Conservation (phyloP, 208 protist species). For the Leishmania guyanensis region DNA sequence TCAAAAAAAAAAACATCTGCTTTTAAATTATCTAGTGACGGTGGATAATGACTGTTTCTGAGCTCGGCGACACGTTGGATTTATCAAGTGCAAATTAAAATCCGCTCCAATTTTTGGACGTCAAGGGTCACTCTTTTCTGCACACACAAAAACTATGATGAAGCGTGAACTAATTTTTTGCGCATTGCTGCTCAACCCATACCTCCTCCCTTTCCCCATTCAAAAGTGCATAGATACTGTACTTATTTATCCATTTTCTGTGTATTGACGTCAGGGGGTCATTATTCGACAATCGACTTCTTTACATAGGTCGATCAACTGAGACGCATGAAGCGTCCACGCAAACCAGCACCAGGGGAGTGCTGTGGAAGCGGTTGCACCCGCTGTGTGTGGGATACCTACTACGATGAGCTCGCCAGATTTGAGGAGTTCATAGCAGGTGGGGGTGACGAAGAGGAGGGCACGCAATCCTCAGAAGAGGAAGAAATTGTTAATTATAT, state of each 20-base stretch:
- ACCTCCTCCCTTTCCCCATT: slow-evolving; percentile 4
- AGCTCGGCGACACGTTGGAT: neutral
- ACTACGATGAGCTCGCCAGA: slow-evolving; percentile 77
- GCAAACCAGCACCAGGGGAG: slow-evolving; percentile 71
- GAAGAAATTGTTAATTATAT: slow-evolving; percentile 50
- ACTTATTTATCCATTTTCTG: slow-evolving; percentile 16
- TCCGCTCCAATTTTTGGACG: neutral
- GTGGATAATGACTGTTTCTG: neutral
- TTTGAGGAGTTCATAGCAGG: slow-evolving; percentile 46
- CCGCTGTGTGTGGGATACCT: slow-evolving; percentile 90
- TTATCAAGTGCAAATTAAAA: neutral
- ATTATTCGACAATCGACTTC: neutral
- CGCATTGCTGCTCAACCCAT: neutral
- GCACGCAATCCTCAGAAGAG: slow-evolving; percentile 19
- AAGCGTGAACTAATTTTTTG: no score
- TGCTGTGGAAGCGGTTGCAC: slow-evolving; percentile 89
- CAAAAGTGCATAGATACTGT: neutral
- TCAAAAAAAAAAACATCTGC: neutral
- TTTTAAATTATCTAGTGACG: neutral
- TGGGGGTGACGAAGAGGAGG: slow-evolving; percentile 23
- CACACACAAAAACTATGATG: neutral
- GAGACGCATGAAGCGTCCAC: slow-evolving; percentile 40
- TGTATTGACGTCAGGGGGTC: neutral
- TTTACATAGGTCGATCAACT: neutral
- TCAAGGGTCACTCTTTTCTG: neutral